phyloP scores from a whole-genome alignment of 2,329 filamentous ascomycete genomes.

The Lecanicillium sp. region DNA sequence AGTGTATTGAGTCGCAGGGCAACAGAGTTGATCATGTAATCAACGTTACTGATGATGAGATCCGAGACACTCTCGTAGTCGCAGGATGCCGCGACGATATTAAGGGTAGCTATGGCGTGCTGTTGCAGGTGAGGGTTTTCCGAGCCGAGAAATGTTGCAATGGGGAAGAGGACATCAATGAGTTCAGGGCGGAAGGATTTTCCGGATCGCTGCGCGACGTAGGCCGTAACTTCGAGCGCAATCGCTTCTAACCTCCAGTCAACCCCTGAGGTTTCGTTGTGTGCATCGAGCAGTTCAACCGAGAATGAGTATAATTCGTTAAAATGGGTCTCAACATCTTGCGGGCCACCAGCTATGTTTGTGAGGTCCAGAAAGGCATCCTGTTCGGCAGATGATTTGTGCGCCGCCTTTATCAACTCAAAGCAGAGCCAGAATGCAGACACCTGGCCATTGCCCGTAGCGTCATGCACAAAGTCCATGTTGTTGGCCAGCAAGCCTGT shows the following conservation, averaged over 20 bases:
- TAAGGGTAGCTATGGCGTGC: slow-evolving; percentile 78
- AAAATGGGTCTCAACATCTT: slow-evolving; percentile 39
- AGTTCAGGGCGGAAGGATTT: slow-evolving; percentile 73
- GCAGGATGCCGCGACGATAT: slow-evolving; percentile 69
- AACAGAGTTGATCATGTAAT: slow-evolving; percentile 93
- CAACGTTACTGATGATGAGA: slow-evolving; percentile 82
- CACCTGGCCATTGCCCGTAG: slow-evolving; percentile 50
- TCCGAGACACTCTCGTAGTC: slow-evolving; percentile 67
- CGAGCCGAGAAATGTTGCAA: slow-evolving; percentile 83
- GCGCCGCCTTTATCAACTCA: slow-evolving; percentile 56
- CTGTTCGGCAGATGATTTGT: slow-evolving; percentile 43
- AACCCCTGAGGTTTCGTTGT: slow-evolving; percentile 36
- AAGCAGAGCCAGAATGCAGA: slow-evolving; percentile 77
- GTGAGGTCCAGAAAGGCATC: slow-evolving; percentile 59
- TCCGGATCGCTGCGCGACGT: slow-evolving; percentile 62
- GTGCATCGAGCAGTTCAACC: slow-evolving; percentile 50
- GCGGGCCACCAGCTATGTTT: slow-evolving; percentile 25
- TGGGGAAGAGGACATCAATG: slow-evolving; percentile 83
- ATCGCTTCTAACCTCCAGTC: slow-evolving; percentile 74
- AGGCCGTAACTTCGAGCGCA: slow-evolving; percentile 71
- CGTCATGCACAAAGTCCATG: slow-evolving; percentile 53
- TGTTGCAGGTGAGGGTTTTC: slow-evolving; percentile 58
- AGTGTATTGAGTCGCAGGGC: slow-evolving; percentile 84
- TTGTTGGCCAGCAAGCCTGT: slow-evolving; percentile 57
- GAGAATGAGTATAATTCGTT: slow-evolving; percentile 66